Evolutionary conservation across 202 grass and related monocot genomes (phyloP), one percentile per base, ranked within the genome.

Genomic region (Setaria italica): DNA sequence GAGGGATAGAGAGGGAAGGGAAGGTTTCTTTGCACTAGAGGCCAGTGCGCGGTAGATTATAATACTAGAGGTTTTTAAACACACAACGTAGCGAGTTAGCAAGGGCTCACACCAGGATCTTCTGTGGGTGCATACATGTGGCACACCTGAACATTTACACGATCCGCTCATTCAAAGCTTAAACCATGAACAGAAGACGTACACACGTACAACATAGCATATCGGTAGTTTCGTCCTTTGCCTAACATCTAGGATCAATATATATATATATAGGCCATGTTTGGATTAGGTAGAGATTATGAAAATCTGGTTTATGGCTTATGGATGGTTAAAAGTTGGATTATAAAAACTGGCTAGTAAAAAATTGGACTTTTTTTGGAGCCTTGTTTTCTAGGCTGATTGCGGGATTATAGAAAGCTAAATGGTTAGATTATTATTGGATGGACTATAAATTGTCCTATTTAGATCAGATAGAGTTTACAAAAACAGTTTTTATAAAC

Each of bases 11-110:
- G 70, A 66, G 43, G 30, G 60, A 11, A n/a, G 46, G 82, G 48
- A 46, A 79, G 78, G 59, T 74, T 72, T 79, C 60, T 75, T 62
- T 79, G 67, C 82, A 60, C 59, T 67, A 78, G 80, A 88, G 51
- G 81, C 37, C 37, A 74, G 73, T 53, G 62, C 62, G 21, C 62
- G 21, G 41, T 25, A 43, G 75, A 80, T 70, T 90, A 87, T 57
- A 87, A 84, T 80, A 80, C 70, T 80, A 69, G 80, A 87, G 70
- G 69, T 84, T 87, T 84, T 71, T 76, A 80, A 87, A 83, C 80
- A 39, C 80, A 87, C 75, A 84, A 80, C 75, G 48, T 67, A 73
- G 79, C 35, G 21, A 39, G 70, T 58, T 67, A 73, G 79, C 35
- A 42, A 47, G 70, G 51, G 43, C 20, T 76, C 62, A 34, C 75